Base-by-base conservation (phyloP, 2,329 filamentous ascomycete species). In the Hypoxylon sp. region DNA sequence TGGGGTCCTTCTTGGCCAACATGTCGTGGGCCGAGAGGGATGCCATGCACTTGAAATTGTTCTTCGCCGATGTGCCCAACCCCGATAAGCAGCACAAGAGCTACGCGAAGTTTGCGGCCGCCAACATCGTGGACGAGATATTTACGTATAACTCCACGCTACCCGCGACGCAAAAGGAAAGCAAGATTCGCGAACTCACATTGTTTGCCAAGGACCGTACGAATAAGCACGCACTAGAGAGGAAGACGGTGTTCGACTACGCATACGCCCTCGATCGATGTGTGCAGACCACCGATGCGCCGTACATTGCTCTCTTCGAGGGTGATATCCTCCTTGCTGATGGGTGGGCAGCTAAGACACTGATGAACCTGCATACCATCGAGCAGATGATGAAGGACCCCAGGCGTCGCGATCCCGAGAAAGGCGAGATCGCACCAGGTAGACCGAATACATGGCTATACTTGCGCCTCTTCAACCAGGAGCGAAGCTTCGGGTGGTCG, bases 321-420 rank as follows among this genome's bases (percentile, higher is more conserved):
- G 77, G 73, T n/a, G 77, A 78, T 51, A 77, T 78, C 17, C 68
- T 78, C 2, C 75, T 78, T 5, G 77, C 77, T 2, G 75, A 78
- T 49, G 75, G 76, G 20, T 78, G 77, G 77, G 76, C 73, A 1
- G 75, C 73, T 35, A 64, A 60, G 50, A 77, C 76, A 0, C 55
- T 78, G 22, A 71, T 64, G 30, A 72, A 77, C 22, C 51, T 78
- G n/a, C 68, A 46, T 10, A 67, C 44, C 1, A 58, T 77, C 44
- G 76, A 74, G 44, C 53, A 67, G 6, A 77, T 77, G 75, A 78
- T 78, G 77, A 71, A 62, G 22, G 74, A 75, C 10, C 75, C 75
- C 1, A 55, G 25, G 31, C 75, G 76, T 25, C 73, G 64, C 11
- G 54, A 69, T 7, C 77, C 75, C 7, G 37, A 42, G n/a, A 67